Evolutionary conservation across 352 stramenopile species (phyloP), one percentile per base, ranked within the genome.

Genomic region (Pythium coloratum): DNA sequence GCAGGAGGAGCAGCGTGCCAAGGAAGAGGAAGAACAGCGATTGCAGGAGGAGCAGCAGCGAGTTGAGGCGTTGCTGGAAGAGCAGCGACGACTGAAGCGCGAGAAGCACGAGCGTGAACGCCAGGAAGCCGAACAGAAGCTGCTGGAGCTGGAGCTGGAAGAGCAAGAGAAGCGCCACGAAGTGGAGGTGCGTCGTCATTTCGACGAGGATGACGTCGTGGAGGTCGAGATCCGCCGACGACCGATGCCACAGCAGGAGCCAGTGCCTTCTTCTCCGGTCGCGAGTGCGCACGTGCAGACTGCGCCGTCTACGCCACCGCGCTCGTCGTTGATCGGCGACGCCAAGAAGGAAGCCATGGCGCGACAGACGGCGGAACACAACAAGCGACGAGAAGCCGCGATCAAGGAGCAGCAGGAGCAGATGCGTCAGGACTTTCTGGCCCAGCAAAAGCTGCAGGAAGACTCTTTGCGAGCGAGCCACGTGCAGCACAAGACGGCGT

Each of bases 11-110:
- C n/a, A 55, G 18, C 20, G 38, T 14, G 1, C 6, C 7, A 53
- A 53, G 46, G 16, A 30, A 53, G 46, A 53, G 8, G 61, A 69
- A 24, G 50, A 65, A 24, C 24, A 59, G 46, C 59, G 42, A 33
- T 6, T 51, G 0, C 69, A 73, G 10, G 47, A 81, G 13, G 71
- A 77, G 14, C 3, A 78, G 32, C 64, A 67, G 46, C 71, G 80
- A 38, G 58, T 72, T 5, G 80, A 90, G 38, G 70, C 76, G 24
- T 32, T 86, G 33, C 70, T 93, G 10, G 82, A 90, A 30, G 60
- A 77, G 50, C 85, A 93, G 64, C 85, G 85, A 51, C 82, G 76
- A 34, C 76, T 81, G 59, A 93, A 93, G 66, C 82, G 85, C 44
- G 80, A 91, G 58, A 66, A 91, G 60, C 85, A 91, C 53, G 81